Conservation (phyloP, 441 rosid species). For the Pelargonium australe region DNA sequence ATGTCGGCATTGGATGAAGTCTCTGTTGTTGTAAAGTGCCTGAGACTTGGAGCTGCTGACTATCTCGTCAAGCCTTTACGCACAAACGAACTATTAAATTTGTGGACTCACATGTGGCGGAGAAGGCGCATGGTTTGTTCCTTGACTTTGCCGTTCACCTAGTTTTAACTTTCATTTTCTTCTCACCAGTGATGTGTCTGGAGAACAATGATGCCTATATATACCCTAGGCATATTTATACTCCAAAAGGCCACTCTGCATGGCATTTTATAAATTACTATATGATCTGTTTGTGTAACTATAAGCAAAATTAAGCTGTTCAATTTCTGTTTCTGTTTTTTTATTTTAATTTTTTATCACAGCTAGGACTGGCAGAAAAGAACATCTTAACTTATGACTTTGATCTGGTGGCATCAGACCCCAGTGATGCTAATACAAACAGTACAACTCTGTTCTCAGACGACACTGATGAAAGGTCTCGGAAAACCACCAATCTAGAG, state of each 20-base stretch:
- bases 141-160: conserved; percentile 3
- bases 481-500: conserved; percentile 50
- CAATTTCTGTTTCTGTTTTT: conserved; percentile 2
- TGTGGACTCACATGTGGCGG: conserved; percentile 99
- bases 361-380: conserved; percentile 93
- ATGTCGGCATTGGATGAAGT: conserved; percentile 98
- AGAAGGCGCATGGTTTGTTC: conserved; percentile 84
- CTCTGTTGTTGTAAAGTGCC: conserved; percentile 83
- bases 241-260: background rate
- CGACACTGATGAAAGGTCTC: conserved; percentile 85
- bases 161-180: background rate
- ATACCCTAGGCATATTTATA: background rate
- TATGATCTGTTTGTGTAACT: background rate
- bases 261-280: background rate
- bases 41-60: conserved; percentile 76
- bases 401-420: conserved; percentile 79
- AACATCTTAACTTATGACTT: conserved; percentile 71
- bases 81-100: conserved; percentile 80
- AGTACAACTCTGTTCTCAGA: conserved; percentile 88
- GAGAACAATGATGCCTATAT: background rate
- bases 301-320: conserved; percentile 8
- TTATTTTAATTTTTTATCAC: conserved; percentile 38
- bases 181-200: background rate
- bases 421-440: conserved; percentile 88
- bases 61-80: conserved; percentile 80